phyloP scores from a whole-genome alignment of 176 grass and related monocot genomes.

The Oropetium thomaeum region DNA sequence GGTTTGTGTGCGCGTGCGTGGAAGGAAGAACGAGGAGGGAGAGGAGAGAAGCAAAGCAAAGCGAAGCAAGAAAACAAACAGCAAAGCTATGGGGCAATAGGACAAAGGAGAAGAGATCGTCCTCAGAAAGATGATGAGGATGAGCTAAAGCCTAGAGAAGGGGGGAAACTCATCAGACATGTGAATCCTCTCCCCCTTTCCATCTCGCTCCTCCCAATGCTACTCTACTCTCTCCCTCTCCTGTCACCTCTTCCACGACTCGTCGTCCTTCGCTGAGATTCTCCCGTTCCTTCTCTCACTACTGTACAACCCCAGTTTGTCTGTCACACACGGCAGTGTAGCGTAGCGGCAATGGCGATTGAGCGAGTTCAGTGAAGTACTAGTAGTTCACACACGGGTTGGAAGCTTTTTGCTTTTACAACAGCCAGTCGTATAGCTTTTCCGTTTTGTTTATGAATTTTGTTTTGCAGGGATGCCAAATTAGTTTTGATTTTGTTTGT shows the following conservation, averaged over 20 bases:
- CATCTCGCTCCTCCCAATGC: slow-evolving; percentile 19
- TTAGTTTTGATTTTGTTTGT: not conserved
- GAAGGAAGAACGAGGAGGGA: not conserved
- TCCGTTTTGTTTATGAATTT: not conserved
- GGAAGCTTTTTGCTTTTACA: not conserved
- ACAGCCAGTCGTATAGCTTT: not conserved
- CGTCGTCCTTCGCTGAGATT: not conserved
- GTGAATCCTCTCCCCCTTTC: slow-evolving; percentile 43
- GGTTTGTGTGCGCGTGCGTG: not conserved
- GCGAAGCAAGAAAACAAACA: slow-evolving; percentile 11
- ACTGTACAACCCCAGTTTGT: not conserved
- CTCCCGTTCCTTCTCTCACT: not conserved
- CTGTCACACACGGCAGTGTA: slow-evolving; percentile 12
- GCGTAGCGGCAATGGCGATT: slow-evolving; percentile 15
- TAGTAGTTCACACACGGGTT: no score
- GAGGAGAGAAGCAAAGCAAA: not conserved
- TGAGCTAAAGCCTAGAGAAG: not conserved
- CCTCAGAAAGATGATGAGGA: slow-evolving; percentile 25
- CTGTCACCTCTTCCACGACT: slow-evolving; percentile 14
- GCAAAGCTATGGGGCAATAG: slow-evolving; percentile 7
- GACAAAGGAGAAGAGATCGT: slow-evolving; percentile 25
- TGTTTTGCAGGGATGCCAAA: not conserved
- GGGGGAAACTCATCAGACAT: slow-evolving; percentile 7
- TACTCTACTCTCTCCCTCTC: not conserved
- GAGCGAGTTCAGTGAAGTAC: slow-evolving; percentile 18